These are phyloP conservation scores for Candida fluviatilis DNA, from an alignment of 805 yeast species.

Conservation along the genomic window DNA sequence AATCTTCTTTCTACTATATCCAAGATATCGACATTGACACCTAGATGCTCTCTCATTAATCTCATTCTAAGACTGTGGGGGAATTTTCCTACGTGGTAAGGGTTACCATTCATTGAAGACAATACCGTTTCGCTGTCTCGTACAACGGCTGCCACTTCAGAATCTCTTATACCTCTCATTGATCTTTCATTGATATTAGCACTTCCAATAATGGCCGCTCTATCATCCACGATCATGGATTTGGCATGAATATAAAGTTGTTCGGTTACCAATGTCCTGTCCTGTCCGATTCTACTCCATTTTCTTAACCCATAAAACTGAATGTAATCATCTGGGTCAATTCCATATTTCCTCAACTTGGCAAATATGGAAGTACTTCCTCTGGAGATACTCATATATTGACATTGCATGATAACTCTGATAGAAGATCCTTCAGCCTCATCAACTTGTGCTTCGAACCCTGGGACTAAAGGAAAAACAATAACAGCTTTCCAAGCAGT, in stretches of 20 bases:
- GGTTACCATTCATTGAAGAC: conserved; percentile 77
- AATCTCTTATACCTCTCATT: conserved; percentile 89
- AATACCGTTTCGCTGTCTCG: conserved; percentile 73
- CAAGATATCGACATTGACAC: conserved; percentile 83
- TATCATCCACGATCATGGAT: conserved; percentile 85
- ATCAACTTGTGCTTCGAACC: conserved; percentile 91
- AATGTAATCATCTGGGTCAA: conserved; percentile 85
- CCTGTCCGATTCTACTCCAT: conserved; percentile 90
- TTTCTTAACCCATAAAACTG: conserved; percentile 89
- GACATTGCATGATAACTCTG: conserved; percentile 94
- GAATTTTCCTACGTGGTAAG: conserved; percentile 78
- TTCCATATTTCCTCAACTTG: conserved; percentile 70
- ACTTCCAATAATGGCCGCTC: conserved; percentile 91
- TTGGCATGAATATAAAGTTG: conserved; percentile 94
- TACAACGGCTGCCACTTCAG: conserved; percentile 87
- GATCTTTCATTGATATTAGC: conserved; percentile 97
- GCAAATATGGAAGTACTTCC: conserved; percentile 88
- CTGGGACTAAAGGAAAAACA: conserved; percentile 95
- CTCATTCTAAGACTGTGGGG: conserved; percentile 87
- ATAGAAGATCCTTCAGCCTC: conserved; percentile 93
- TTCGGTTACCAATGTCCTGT: conserved; percentile 73
- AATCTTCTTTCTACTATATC: conserved; percentile 79
- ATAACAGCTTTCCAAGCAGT: conserved; percentile 87
- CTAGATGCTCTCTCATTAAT: conserved; percentile 94
- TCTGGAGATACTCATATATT: conserved; percentile 86